Evolutionary conservation across 1,284 basidiomycete species (phyloP).

Genomic region (Bondarzewia mesenterica): DNA sequence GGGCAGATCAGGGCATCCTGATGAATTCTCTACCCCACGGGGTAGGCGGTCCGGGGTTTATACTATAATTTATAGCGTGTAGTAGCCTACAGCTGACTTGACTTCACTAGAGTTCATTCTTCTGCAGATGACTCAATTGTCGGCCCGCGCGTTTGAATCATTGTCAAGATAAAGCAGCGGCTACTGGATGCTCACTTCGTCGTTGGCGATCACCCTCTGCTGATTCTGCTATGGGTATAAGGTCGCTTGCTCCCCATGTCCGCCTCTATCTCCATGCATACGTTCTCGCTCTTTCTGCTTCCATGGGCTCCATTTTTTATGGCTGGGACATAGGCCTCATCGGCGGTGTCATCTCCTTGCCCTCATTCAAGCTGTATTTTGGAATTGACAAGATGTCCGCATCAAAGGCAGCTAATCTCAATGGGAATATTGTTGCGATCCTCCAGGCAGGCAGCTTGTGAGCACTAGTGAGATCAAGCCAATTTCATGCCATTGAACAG

Average conservation of each 20-base stretch:
- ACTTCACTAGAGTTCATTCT: no score
- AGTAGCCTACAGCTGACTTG: no score
- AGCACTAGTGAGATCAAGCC: conserved; percentile 19
- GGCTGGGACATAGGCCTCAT: conserved; percentile 34
- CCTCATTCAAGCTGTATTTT: conserved; percentile 39
- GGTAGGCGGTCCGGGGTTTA: no score
- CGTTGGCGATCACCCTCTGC: no score
- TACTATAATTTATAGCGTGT: no score
- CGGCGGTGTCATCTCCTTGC: conserved; percentile 37
- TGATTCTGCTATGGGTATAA: not conserved
- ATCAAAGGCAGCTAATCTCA: conserved; percentile 28
- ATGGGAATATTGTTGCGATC: conserved; percentile 50
- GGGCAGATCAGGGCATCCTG: no score
- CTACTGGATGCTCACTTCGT: no score
- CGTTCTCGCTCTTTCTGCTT: conserved; percentile 32
- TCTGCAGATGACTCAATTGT: no score
- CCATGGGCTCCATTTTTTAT: conserved; percentile 40
- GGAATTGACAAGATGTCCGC: conserved; percentile 30
- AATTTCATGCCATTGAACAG: not conserved
- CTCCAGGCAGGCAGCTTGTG: conserved; percentile 54
- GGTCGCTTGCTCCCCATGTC: not conserved
- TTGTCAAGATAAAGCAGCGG: no score
- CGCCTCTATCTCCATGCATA: conserved; percentile 35
- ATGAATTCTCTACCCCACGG: no score
- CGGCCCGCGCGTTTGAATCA: no score